phyloP scores from a whole-genome alignment of 2,329 filamentous ascomycete genomes.

The Aplosporella prunicola region DNA sequence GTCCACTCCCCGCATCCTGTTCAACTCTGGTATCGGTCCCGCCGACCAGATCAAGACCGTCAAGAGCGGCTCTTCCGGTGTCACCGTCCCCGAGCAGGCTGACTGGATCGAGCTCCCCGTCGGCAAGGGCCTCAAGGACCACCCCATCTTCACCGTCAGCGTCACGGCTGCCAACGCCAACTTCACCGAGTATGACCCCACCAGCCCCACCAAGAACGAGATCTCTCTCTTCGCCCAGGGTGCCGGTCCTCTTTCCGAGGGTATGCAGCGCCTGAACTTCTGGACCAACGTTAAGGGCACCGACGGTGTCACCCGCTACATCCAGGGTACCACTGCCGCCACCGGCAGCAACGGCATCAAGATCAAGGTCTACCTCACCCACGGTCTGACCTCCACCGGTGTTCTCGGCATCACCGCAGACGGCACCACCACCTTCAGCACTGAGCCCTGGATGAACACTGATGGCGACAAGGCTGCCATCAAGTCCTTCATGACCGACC shows the following conservation, averaged over 20 bases:
- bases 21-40: constrained; percentile 21
- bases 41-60: constrained; percentile 19
- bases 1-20: constrained; percentile 18
- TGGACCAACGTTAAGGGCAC: constrained; percentile 37
- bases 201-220: constrained; percentile 21
- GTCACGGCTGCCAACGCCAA: constrained; percentile 17
- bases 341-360: constrained; percentile 25
- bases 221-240: constrained; percentile 26
- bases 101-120: constrained; percentile 19
- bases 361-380: constrained; percentile 23
- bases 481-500: constrained; percentile 39
- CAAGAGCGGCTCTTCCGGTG: constrained; percentile 11
- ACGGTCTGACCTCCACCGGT: constrained; percentile 16
- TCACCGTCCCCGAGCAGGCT: constrained; percentile 14
- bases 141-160: constrained; percentile 26
- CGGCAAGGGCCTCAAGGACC: constrained; percentile 25
- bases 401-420: constrained; percentile 23
- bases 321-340: constrained; percentile 40
- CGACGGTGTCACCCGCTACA: constrained; percentile 29
- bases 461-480: constrained; percentile 30
- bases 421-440: constrained; percentile 34
- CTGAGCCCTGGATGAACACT: constrained; percentile 44
- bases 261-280: constrained; percentile 40
- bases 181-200: constrained; percentile 18
- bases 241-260: constrained; percentile 36